phyloP scores from a whole-genome alignment of 2,329 filamentous ascomycete species.

The Atkinsonella texensis region DNA sequence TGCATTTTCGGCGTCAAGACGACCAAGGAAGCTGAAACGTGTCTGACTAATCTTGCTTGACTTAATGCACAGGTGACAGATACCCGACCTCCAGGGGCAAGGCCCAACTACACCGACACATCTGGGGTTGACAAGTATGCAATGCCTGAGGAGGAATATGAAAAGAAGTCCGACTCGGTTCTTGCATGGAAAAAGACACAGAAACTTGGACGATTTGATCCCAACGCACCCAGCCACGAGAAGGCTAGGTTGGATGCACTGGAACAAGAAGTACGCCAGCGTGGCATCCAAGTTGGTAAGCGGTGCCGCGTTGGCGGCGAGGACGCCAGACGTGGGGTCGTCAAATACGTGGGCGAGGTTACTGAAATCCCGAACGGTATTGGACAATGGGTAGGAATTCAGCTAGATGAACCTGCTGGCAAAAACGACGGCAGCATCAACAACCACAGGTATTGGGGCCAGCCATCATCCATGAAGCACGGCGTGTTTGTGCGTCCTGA shows the following conservation, averaged over 20 bases:
- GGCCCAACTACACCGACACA: slow-evolving; percentile 71
- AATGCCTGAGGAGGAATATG: slow-evolving; percentile 78
- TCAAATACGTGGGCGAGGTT: slow-evolving; percentile 63
- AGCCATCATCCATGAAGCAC: slow-evolving; percentile 50
- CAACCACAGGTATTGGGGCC: slow-evolving; percentile 56
- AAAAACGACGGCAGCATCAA: slow-evolving; percentile 71
- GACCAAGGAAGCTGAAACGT: background rate
- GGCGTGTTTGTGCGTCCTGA: slow-evolving; percentile 73
- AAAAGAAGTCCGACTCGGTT: slow-evolving; percentile 74
- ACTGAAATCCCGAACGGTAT: slow-evolving; percentile 56
- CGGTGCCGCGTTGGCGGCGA: slow-evolving; percentile 55
- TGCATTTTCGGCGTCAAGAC: background rate
- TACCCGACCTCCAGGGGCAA: slow-evolving; percentile 60
- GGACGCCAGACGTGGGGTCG: slow-evolving; percentile 55
- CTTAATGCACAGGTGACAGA: slow-evolving; percentile 54
- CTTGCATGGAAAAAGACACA: slow-evolving; percentile 92
- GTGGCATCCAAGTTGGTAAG: slow-evolving; percentile 52
- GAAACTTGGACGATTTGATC: slow-evolving; percentile 93
- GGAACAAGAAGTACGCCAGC: slow-evolving; percentile 55
- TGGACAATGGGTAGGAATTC: slow-evolving; percentile 61
- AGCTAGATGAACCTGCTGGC: slow-evolving; percentile 67
- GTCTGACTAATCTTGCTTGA: slow-evolving; percentile 16
- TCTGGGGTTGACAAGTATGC: slow-evolving; percentile 79
- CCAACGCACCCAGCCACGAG: slow-evolving; percentile 62
- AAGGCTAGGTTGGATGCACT: slow-evolving; percentile 59